Percentiles rank a stretch among this genome's conserved stretches.
phyloP scores from a whole-genome alignment of 1,284 basidiomycete species.

The Marasmius fiardii region DNA sequence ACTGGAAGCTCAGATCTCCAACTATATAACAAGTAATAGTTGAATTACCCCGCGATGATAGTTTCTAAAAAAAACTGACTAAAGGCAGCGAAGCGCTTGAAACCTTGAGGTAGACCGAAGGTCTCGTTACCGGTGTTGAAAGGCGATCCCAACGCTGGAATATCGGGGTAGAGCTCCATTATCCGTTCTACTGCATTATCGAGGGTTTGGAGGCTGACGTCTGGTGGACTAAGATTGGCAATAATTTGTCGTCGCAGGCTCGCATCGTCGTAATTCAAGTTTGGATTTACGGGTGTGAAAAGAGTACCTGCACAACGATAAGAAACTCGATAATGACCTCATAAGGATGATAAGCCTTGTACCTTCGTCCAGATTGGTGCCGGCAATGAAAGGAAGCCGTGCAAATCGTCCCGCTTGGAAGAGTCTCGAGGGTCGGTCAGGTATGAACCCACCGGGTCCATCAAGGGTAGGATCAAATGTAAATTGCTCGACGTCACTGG shows the following conservation, averaged over 20 bases:
- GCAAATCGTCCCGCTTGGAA: conserved; percentile 33
- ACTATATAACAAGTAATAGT: conserved; percentile 21
- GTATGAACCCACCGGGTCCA: conserved; percentile 37
- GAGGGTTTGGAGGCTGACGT: conserved; percentile 20
- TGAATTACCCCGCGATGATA: conserved; percentile 25
- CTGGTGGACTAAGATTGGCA: conserved; percentile 25
- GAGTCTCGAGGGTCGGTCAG: conserved; percentile 36
- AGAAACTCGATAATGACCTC: background rate
- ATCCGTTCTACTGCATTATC: conserved; percentile 26
- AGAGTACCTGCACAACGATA: conserved; percentile 29
- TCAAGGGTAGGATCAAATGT: conserved; percentile 40
- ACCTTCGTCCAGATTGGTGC: conserved; percentile 49
- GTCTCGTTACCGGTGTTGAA: conserved; percentile 49
- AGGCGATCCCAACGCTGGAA: conserved; percentile 45
- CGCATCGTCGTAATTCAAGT: conserved; percentile 8
- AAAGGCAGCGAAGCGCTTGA: conserved; percentile 43
- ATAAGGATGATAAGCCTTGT: background rate
- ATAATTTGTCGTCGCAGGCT: conserved; percentile 22
- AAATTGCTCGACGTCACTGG: conserved; percentile 16
- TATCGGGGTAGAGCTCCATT: conserved; percentile 45
- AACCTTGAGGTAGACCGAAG: conserved; percentile 40
- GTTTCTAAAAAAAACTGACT: conserved; percentile 19
- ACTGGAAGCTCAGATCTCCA: conserved; percentile 40
- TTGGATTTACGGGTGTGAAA: conserved; percentile 29
- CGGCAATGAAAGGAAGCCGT: conserved; percentile 43